These are phyloP conservation scores for Aureobasidium musti DNA, from an alignment of 2,329 filamentous ascomycete genomes.

Conservation along the genomic window DNA sequence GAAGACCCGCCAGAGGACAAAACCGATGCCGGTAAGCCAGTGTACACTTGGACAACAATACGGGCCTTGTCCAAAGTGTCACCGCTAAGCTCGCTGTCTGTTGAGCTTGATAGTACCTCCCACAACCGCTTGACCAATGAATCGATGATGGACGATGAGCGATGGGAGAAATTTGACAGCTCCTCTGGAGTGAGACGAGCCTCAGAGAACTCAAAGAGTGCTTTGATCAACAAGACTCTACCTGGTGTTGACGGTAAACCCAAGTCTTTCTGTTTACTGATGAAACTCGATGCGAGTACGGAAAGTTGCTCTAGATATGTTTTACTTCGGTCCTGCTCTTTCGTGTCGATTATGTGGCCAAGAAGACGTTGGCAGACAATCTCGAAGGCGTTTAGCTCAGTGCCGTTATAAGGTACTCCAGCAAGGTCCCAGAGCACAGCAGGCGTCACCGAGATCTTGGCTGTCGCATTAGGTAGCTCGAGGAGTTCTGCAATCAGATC, in stretches of 20 bases:
- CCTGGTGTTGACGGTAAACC: constrained; percentile 1
- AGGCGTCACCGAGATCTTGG: constrained; percentile 15
- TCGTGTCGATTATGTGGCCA: constrained; percentile 32
- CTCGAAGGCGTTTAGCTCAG: constrained; percentile 4
- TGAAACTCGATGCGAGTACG: constrained; percentile 1
- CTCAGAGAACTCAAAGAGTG: constrained; percentile 1
- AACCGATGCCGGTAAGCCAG: constrained; percentile 10
- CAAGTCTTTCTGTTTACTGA: constrained; percentile 11
- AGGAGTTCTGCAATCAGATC: constrained; percentile 28
- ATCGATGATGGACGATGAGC: constrained; percentile 14
- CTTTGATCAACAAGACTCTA: not conserved
- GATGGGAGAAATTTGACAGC: constrained; percentile 20
- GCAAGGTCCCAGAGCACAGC: constrained; percentile 10
- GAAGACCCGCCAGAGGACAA: constrained; percentile 16
- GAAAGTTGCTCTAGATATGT: constrained; percentile 16
- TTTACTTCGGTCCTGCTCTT: constrained; percentile 34
- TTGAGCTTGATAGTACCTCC: constrained; percentile 6
- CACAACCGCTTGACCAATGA: constrained; percentile 13
- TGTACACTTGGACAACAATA: constrained; percentile 2
- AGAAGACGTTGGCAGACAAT: constrained; percentile 15
- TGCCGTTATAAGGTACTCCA: not conserved
- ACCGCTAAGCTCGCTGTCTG: not conserved
- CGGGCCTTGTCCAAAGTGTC: not conserved
- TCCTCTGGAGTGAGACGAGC: constrained; percentile 5
- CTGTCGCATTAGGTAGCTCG: constrained; percentile 31